phyloP scores from a whole-genome alignment of 805 yeast species.

The Lipomyces sp. region DNA sequence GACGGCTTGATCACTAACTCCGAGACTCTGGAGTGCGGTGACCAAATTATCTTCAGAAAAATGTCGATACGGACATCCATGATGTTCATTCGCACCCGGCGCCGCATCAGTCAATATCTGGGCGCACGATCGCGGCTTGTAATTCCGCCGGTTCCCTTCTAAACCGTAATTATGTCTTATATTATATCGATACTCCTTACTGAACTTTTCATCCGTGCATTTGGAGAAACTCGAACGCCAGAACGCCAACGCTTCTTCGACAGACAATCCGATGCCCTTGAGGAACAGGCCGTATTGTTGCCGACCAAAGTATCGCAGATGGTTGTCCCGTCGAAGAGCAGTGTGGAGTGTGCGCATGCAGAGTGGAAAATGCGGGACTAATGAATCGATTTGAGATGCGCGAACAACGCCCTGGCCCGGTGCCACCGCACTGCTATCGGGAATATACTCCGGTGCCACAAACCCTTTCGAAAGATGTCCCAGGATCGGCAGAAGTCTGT shows the following conservation, averaged over 20 bases:
- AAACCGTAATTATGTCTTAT: slow-evolving; percentile 88
- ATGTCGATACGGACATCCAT: slow-evolving; percentile 94
- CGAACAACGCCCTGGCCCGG: slow-evolving; percentile 52
- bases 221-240: slow-evolving; percentile 77
- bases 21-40: slow-evolving; percentile 62
- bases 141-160: slow-evolving; percentile 86
- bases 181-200: slow-evolving; percentile 86
- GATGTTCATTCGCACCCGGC: slow-evolving; percentile 69
- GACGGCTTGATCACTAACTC: slow-evolving; percentile 60
- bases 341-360: slow-evolving; percentile 73
- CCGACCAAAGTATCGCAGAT: slow-evolving; percentile 81
- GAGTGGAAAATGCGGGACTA: slow-evolving; percentile 74
- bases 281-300: slow-evolving; percentile 83
- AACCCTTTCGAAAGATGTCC: slow-evolving; percentile 78
- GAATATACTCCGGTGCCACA: slow-evolving; percentile 53
- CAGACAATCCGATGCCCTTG: slow-evolving; percentile 84
- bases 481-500: slow-evolving; percentile 81
- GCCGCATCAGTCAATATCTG: slow-evolving; percentile 67
- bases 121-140: slow-evolving; percentile 84
- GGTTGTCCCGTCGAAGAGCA: slow-evolving; percentile 64
- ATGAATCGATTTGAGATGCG: slow-evolving; percentile 61
- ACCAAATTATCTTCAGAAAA: slow-evolving; percentile 67
- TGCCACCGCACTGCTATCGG: slow-evolving; percentile 46
- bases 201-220: slow-evolving; percentile 72
- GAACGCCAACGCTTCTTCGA: slow-evolving; percentile 85